These are phyloP conservation scores for Saccharomycopsis sp. DNA, from an alignment of 805 yeast species.

Conservation along the genomic window DNA sequence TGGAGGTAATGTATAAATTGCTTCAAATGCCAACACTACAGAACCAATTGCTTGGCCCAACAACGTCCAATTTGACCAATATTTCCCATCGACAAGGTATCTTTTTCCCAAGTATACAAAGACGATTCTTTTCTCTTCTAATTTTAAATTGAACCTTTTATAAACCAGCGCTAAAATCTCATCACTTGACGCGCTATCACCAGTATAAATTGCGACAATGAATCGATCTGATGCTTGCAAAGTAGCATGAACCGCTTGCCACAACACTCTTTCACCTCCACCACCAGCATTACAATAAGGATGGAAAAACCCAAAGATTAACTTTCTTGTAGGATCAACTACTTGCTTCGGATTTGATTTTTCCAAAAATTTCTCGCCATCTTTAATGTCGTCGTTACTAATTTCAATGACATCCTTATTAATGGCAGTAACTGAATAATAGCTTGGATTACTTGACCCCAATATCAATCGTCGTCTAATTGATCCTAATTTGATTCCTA, in stretches of 20 bases:
- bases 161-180: constrained; percentile 46
- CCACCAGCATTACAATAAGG: constrained; percentile 96
- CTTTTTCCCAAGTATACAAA: constrained; percentile 54
- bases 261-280: constrained; percentile 94
- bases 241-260: constrained; percentile 85
- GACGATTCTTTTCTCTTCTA: constrained; percentile 48
- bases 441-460: constrained; percentile 10
- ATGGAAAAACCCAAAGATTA: constrained; percentile 82
- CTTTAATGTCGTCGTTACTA: constrained; percentile 1
- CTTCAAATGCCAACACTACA: constrained; percentile 58
- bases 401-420: constrained; percentile 2
- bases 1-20: constrained; percentile 61
- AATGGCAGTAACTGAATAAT: constrained; percentile 2
- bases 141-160: constrained; percentile 48
- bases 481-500: constrained; percentile 13
- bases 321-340: constrained; percentile 32
- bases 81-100: constrained; percentile 55
- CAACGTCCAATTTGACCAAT: constrained; percentile 77
- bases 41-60: constrained; percentile 87
- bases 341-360: constrained; percentile 10
- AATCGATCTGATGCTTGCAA: constrained; percentile 41
- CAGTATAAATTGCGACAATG: constrained; percentile 67
- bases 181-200: constrained; percentile 43
- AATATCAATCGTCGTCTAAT: constrained; percentile 7
- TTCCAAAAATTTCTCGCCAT: constrained; percentile 8